Conservation (phyloP, 768 basidiomycete species). For the Russula compacta region DNA sequence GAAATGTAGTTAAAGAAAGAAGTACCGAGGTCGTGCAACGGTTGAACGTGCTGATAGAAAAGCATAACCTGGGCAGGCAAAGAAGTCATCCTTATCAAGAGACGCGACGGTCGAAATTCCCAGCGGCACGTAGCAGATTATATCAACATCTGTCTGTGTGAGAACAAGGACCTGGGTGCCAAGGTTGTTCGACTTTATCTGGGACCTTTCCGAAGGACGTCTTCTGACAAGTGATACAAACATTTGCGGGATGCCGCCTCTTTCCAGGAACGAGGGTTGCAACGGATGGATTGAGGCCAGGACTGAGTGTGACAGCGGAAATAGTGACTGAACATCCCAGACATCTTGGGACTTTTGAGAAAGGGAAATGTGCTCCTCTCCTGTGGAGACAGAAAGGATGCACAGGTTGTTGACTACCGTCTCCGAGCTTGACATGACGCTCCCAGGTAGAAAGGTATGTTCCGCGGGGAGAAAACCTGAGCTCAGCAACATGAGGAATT, state of each 20-base stretch:
- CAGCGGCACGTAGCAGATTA: conserved; percentile 88
- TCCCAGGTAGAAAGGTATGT: conserved; percentile 96
- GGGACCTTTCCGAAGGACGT: conserved; percentile 89
- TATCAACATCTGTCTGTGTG: conserved; percentile 95
- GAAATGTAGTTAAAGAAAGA: conserved; percentile 86
- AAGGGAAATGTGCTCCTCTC: conserved; percentile 80
- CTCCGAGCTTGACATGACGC: conserved; percentile 84
- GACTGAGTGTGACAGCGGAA: conserved; percentile 69
- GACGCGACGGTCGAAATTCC: conserved; percentile 89
- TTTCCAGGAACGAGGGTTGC: conserved; percentile 92
- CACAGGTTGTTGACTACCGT: conserved; percentile 85
- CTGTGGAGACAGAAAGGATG: conserved; percentile 78
- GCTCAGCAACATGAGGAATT: conserved; percentile 67
- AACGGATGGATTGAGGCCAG: conserved; percentile 78
- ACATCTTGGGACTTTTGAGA: conserved; percentile 85
- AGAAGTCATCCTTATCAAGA: conserved; percentile 59
- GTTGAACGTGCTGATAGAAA: conserved; percentile 84
- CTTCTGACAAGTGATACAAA: conserved; percentile 84
- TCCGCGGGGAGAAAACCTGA: conserved; percentile 88
- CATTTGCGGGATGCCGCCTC: conserved; percentile 86
- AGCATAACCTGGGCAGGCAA: conserved; percentile 84
- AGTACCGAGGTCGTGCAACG: conserved; percentile 84
- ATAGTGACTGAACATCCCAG: conserved; percentile 89
- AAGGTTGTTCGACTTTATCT: conserved; percentile 93
- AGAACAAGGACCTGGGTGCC: conserved; percentile 88